Percentiles rank a stretch among this genome's conserved stretches.
Evolutionary conservation across 2,329 filamentous ascomycete species (phyloP).

Genomic region (Akanthomyces muscarius): DNA sequence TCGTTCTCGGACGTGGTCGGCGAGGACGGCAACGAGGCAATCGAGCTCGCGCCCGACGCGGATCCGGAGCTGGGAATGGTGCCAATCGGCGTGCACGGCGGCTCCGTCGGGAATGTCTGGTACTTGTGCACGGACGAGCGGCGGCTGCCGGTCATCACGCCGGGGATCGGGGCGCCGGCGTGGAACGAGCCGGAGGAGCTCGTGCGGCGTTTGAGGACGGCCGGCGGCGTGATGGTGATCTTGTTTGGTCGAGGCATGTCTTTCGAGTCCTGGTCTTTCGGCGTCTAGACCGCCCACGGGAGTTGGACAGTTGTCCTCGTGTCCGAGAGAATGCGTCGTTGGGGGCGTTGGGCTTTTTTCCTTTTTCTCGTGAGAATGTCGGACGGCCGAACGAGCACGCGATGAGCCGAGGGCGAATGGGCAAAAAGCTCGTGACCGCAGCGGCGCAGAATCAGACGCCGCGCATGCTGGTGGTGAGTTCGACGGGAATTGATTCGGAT

Average conservation of each 20-base stretch:
- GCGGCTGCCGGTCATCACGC: constrained; percentile 26
- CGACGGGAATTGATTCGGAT: background rate
- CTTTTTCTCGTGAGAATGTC: background rate
- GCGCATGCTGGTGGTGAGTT: background rate
- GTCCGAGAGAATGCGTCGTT: background rate
- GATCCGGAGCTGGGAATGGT: constrained; percentile 33
- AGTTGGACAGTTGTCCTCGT: background rate
- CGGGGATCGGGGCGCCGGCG: constrained; percentile 47
- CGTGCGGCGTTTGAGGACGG: constrained; percentile 16
- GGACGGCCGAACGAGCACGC: background rate
- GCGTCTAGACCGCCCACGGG: background rate
- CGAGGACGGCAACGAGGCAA: constrained; percentile 12
- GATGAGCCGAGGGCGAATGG: background rate
- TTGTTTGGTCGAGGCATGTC: constrained; percentile 16
- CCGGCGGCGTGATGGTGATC: constrained; percentile 13
- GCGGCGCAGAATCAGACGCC: background rate
- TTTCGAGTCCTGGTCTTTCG: no score
- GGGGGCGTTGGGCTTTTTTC: background rate
- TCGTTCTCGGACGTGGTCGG: constrained; percentile 27
- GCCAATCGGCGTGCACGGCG: constrained; percentile 62
- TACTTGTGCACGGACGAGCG: constrained; percentile 57
- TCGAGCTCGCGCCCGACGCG: constrained; percentile 22
- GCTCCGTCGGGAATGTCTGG: constrained; percentile 75
- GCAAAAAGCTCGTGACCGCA: background rate
- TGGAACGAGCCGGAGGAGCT: constrained; percentile 47